Percentiles rank a stretch among this genome's conserved stretches.
Conservation (phyloP, 2,329 filamentous ascomycete species). For the Fusarium nematophilum region DNA sequence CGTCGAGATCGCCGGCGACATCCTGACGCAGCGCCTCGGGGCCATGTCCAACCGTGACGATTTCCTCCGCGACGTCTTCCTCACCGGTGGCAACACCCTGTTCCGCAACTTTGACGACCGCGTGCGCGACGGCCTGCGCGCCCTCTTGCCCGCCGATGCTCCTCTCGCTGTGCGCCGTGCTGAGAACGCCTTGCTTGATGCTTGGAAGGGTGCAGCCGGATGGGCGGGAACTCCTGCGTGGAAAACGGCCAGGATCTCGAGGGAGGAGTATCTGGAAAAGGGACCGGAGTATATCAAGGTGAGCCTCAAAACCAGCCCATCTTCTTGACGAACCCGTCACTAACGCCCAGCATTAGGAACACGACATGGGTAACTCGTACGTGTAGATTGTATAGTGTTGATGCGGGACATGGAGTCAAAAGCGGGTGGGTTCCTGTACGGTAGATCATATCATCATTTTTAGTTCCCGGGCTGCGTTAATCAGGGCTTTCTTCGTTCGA, state of each 20-base stretch:
- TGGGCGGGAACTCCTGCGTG: constrained; percentile 77
- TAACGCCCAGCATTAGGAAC: constrained; percentile 61
- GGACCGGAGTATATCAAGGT: constrained; percentile 94
- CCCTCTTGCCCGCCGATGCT: constrained; percentile 76
- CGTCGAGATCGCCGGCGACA: constrained; percentile 90
- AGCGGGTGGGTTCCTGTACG: constrained; percentile 32
- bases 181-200: constrained; percentile 81
- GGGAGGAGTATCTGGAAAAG: constrained; percentile 90
- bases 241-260: constrained; percentile 75
- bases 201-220: constrained; percentile 90
- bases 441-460: constrained; percentile 28
- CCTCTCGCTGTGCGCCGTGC: constrained; percentile 79
- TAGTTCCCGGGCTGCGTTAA: constrained; percentile 28
- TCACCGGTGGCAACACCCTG: constrained; percentile 92
- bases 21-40: constrained; percentile 83
- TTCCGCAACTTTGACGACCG: constrained; percentile 90
- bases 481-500: constrained; percentile 23
- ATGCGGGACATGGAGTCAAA: constrained; percentile 39
- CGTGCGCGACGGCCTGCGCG: constrained; percentile 76
- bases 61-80: constrained; percentile 86
- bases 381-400: constrained; percentile 47
- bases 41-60: constrained; percentile 68
- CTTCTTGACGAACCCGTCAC: no score
- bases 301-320: constrained; percentile 41
- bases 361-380: constrained; percentile 73